Evolutionary conservation across 306 rosid genomes (phyloP).

Genomic region (Dalbergia cultrata): DNA sequence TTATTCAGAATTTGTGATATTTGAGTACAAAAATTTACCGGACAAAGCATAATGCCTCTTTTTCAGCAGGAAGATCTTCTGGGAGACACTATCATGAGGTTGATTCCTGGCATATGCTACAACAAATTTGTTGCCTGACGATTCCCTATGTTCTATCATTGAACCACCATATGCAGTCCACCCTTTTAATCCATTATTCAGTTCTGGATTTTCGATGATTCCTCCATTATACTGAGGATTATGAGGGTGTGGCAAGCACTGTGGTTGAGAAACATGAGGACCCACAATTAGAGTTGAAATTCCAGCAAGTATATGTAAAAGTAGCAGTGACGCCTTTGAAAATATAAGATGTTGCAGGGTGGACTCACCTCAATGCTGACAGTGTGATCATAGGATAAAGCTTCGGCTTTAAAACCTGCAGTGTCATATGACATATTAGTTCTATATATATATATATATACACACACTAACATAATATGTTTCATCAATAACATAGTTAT

Average conservation of each 20-base stretch:
- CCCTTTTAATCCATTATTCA: slow-evolving; percentile 66
- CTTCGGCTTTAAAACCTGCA: slow-evolving; percentile 58
- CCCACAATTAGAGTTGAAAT: background rate
- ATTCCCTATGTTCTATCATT: slow-evolving; percentile 55
- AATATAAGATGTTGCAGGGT: background rate
- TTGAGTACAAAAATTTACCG: slow-evolving; percentile 50
- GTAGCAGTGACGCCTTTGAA: background rate
- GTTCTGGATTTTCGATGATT: slow-evolving; percentile 72
- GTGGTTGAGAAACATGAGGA: slow-evolving; percentile 13
- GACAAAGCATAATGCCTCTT: slow-evolving; percentile 66
- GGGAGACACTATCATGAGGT: slow-evolving; percentile 60
- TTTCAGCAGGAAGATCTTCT: slow-evolving; percentile 53
- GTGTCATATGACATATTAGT: background rate
- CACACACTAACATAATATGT: background rate
- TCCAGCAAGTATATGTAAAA: background rate
- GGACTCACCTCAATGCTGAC: slow-evolving; percentile 60
- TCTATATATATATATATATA: background rate
- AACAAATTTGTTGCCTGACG: slow-evolving; percentile 63
- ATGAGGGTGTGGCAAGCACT: slow-evolving; percentile 68
- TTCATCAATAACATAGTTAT: background rate
- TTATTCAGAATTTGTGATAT: background rate
- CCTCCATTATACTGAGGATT: slow-evolving; percentile 82
- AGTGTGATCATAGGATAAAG: slow-evolving; percentile 67
- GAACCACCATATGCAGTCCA: slow-evolving; percentile 67
- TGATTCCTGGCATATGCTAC: slow-evolving; percentile 68